A percentile compares a stretch with the other conserved stretches of the same genome.
These are phyloP conservation scores for Aspergillus mulundensis DNA, from an alignment of 495 filamentous ascomycete species.

Conservation along the genomic window DNA sequence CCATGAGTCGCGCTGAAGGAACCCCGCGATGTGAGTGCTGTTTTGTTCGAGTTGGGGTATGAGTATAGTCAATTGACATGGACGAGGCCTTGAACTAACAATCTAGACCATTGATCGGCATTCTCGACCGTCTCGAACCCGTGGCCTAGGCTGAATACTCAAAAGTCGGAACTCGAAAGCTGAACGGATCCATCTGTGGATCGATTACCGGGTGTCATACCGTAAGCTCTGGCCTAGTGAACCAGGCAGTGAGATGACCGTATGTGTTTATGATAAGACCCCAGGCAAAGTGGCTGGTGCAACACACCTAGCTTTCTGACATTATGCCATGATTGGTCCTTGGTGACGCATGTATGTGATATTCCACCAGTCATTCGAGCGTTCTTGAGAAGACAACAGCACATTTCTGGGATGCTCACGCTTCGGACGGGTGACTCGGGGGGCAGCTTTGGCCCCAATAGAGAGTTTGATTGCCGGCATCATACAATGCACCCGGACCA, in stretches of 20 bases:
- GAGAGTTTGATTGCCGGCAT: neutral
- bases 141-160: neutral
- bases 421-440: neutral
- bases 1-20: neutral
- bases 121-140: neutral
- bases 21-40: neutral
- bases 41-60: neutral
- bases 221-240: neutral
- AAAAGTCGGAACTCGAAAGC: neutral
- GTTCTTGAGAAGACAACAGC: neutral
- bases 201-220: neutral
- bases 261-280: neutral
- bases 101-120: constrained; percentile 12
- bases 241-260: neutral
- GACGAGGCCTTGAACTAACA: neutral
- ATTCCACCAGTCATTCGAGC: neutral
- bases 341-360: neutral
- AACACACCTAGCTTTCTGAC: neutral
- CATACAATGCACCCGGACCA: neutral
- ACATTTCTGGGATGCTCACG: neutral
- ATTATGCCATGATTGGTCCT: neutral
- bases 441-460: neutral
- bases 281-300: neutral
- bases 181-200: neutral
- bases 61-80: neutral